Conservation (phyloP, 305 asterid genomes). For the Solanum hybrid region DNA sequence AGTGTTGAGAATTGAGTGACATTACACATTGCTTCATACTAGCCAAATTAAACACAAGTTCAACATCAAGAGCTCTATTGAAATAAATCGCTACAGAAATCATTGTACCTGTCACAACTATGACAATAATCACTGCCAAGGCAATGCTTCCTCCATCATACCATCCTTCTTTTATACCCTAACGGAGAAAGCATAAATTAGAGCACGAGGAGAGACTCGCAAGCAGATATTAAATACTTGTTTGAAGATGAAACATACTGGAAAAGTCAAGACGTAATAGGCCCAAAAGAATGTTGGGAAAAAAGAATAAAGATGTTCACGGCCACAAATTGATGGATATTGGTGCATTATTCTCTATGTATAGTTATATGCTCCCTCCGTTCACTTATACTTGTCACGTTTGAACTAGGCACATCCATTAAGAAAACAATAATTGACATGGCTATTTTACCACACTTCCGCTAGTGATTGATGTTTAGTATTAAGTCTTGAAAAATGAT, state of each 20-base stretch:
- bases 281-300: neutral
- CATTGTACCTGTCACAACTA: slow-evolving; percentile 67
- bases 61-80: neutral
- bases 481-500: neutral
- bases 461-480: neutral
- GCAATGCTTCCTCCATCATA: slow-evolving; percentile 99
- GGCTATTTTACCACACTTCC: neutral
- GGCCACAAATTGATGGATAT: neutral
- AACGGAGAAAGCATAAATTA: slow-evolving; percentile 8
- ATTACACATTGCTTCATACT: neutral
- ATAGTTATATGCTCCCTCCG: neutral
- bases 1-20: neutral
- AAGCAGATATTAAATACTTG: neutral
- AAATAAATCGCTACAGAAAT: neutral
- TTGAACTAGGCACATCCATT: neutral
- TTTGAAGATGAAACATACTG: neutral
- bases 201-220: neutral
- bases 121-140: slow-evolving; percentile 80
- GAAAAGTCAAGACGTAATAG: neutral
- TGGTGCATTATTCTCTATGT: slow-evolving; percentile 8
- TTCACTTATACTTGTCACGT: neutral
- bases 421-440: neutral
- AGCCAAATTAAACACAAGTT: neutral
- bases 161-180: slow-evolving; percentile 98
- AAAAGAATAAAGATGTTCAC: neutral